Evolutionary conservation across 345 rosid genomes (phyloP).

Genomic region (Sonneratia caseolaris): DNA sequence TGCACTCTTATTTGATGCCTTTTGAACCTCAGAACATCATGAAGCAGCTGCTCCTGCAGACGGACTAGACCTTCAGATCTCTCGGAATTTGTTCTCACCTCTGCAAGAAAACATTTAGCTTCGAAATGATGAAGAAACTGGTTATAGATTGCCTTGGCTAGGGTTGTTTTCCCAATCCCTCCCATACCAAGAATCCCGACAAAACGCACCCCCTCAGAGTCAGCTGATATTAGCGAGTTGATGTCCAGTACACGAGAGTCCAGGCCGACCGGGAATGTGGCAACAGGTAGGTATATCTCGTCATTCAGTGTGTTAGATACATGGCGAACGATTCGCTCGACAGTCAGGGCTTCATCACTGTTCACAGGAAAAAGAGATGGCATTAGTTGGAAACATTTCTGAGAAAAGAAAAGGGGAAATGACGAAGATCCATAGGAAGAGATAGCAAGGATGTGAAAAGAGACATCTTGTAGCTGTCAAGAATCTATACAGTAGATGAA

Average conservation of each 20-base stretch:
- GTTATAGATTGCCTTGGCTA: slow-evolving; percentile 22
- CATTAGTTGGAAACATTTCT: background rate
- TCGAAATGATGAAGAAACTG: slow-evolving; percentile 15
- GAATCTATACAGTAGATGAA: background rate
- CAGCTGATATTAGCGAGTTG: slow-evolving; percentile 9
- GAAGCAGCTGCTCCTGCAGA: slow-evolving; percentile 8
- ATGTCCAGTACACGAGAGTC: slow-evolving; percentile 13
- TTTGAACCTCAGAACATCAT: background rate
- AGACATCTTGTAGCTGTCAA: background rate
- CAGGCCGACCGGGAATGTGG: slow-evolving; percentile 22
- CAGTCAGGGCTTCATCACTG: background rate
- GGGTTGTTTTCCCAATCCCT: slow-evolving; percentile 48
- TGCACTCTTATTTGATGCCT: rapidly evolving
- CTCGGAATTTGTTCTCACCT: slow-evolving; percentile 16
- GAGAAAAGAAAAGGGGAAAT: background rate
- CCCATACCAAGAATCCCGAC: slow-evolving; percentile 41
- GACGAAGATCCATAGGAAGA: background rate
- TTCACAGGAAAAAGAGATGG: background rate
- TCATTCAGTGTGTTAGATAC: background rate
- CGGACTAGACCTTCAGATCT: background rate
- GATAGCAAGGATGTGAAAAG: background rate
- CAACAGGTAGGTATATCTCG: background rate
- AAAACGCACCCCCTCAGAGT: slow-evolving; percentile 9
- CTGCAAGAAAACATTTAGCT: slow-evolving; percentile 15
- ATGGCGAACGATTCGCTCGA: background rate